These are phyloP conservation scores for Reutealis trisperma DNA, from an alignment of 345 rosid genomes.

Conservation along the genomic window DNA sequence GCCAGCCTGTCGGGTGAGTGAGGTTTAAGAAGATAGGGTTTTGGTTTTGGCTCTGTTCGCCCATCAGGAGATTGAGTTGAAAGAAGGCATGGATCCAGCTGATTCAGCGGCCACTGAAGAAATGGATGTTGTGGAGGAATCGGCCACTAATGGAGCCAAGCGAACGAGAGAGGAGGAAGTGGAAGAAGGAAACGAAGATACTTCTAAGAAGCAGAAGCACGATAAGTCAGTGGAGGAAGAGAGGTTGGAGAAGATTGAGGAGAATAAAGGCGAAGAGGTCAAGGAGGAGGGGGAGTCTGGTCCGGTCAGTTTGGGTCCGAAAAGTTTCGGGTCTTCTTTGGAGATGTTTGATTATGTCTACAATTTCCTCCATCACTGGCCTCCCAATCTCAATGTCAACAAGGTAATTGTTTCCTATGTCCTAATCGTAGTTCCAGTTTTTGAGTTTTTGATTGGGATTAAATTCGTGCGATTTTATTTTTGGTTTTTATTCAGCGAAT, in stretches of 20 bases:
- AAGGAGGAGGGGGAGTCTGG: conserved; percentile 36
- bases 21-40: conserved; percentile 3
- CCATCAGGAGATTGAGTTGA: no score
- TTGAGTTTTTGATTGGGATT: not conserved
- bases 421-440: not conserved
- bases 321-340: conserved; percentile 68
- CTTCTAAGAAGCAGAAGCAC: conserved; percentile 60
- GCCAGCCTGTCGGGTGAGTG: no score
- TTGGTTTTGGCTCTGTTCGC: not conserved
- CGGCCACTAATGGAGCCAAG: conserved; percentile 11
- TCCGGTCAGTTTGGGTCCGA: conserved; percentile 67
- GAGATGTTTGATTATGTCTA: conserved; percentile 77
- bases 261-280: conserved; percentile 9
- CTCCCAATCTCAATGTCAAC: conserved; percentile 58
- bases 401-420: conserved; percentile 39
- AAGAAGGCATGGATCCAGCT: no score
- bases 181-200: conserved; percentile 27
- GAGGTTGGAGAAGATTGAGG: conserved; percentile 27
- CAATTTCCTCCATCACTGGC: conserved; percentile 67
- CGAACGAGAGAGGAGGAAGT: conserved; percentile 15
- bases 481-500: not conserved
- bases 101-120: not conserved
- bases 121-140: conserved; percentile 17
- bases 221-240: conserved; percentile 25
- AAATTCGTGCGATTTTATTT: not conserved